Conservation (phyloP, 2,329 filamentous ascomycete species). For the Aureobasidium sp. region DNA sequence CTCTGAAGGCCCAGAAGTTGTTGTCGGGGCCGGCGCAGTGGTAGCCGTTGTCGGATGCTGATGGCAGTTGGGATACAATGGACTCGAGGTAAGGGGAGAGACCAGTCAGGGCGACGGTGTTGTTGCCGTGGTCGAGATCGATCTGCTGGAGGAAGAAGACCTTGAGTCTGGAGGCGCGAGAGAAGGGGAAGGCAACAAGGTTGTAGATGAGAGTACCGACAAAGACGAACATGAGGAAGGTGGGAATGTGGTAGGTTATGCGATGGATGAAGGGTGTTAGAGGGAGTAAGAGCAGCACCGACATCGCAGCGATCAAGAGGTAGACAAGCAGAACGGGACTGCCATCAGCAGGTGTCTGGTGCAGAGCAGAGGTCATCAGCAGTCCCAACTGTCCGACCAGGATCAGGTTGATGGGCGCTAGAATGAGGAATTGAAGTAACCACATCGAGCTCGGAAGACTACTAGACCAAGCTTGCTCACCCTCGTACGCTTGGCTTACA, state of each 20-base stretch:
- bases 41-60: conserved; percentile 51
- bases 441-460: conserved; percentile 75
- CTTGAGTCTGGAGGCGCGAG: conserved; percentile 68
- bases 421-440: conserved; percentile 73
- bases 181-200: conserved; percentile 81
- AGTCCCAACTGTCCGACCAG: conserved; percentile 69
- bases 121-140: conserved; percentile 61
- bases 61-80: conserved; percentile 62
- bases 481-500: conserved; percentile 43
- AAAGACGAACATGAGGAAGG: conserved; percentile 65
- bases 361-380: conserved; percentile 59
- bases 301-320: conserved; percentile 56
- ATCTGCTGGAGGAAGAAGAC: conserved; percentile 77
- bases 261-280: conserved; percentile 79
- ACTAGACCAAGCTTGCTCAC: conserved; percentile 80
- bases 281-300: conserved; percentile 65
- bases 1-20: conserved; percentile 29
- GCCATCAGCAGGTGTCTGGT: conserved; percentile 80
- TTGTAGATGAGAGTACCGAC: conserved; percentile 75
- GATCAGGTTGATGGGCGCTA: conserved; percentile 70
- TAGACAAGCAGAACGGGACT: conserved; percentile 64
- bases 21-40: conserved; percentile 30
- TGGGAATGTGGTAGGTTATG: conserved; percentile 71
- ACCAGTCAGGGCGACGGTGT: conserved; percentile 60
- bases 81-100: conserved; percentile 56